Evolutionary conservation across 2,329 filamentous ascomycete genomes (phyloP).

Genomic region (Aspergillus tanneri): DNA sequence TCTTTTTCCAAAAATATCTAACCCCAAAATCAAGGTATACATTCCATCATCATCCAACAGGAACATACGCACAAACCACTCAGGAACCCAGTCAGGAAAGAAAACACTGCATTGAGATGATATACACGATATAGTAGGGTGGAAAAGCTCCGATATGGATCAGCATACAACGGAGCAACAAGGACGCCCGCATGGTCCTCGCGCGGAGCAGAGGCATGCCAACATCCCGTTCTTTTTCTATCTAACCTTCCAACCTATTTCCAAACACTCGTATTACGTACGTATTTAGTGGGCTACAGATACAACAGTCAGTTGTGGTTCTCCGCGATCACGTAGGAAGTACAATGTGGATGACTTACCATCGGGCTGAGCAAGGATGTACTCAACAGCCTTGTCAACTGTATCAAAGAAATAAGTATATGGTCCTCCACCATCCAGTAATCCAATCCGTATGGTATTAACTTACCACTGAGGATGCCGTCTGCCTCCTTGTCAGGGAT

Average conservation of each 20-base stretch:
- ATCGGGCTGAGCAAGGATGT: constrained; percentile 90
- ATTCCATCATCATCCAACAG: no score
- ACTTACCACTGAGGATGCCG: constrained; percentile 86
- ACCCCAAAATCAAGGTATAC: no score
- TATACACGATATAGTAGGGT: constrained; percentile 44
- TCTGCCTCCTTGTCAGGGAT: constrained; percentile 98
- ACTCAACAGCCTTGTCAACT: constrained; percentile 94
- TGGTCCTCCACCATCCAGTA: constrained; percentile 5
- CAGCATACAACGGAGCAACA: constrained; percentile 38
- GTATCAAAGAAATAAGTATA: constrained; percentile 20
- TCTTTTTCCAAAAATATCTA: no score
- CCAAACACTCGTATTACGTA: constrained; percentile 29
- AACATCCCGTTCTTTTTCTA: constrained; percentile 37
- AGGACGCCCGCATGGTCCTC: constrained; percentile 29
- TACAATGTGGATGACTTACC: constrained; percentile 58
- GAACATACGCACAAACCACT: neutral
- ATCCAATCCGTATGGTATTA: neutral
- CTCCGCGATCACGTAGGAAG: neutral
- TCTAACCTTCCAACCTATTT: constrained; percentile 29
- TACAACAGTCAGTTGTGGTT: constrained; percentile 20
- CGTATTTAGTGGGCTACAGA: constrained; percentile 37
- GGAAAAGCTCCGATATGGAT: constrained; percentile 38
- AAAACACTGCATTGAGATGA: constrained; percentile 41
- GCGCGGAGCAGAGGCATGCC: constrained; percentile 31
- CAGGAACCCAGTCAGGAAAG: neutral